Percentiles rank a stretch among this genome's conserved stretches.
Conservation (phyloP, 2,329 filamentous ascomycete genomes). For the Aspergillus vadensis region DNA sequence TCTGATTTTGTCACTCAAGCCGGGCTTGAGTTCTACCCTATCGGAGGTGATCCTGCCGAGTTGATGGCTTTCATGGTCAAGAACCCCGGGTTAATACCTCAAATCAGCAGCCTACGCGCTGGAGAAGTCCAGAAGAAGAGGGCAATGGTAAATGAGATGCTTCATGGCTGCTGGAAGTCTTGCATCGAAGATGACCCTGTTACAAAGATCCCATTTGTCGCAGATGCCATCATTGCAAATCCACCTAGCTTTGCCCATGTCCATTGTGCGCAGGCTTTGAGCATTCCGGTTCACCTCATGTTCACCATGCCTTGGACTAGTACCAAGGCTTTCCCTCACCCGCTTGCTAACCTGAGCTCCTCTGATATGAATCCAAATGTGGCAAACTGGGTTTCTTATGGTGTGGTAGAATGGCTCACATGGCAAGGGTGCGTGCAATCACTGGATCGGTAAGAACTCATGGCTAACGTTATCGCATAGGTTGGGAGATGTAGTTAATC, state of each 20-base stretch:
- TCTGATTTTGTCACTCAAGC: constrained; percentile 55
- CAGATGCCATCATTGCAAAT: constrained; percentile 58
- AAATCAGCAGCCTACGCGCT: constrained; percentile 38
- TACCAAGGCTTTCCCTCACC: constrained; percentile 52
- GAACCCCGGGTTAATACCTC: constrained; percentile 49
- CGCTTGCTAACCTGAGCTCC: constrained; percentile 51
- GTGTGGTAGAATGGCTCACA: constrained; percentile 51
- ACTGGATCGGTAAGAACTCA: background rate
- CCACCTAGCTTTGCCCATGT: constrained; percentile 57
- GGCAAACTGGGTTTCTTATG: constrained; percentile 51
- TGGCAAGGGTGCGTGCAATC: constrained; percentile 49
- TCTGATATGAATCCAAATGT: constrained; percentile 35
- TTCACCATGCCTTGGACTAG: constrained; percentile 57
- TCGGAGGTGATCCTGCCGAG: constrained; percentile 59
- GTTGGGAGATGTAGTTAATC: constrained; percentile 51
- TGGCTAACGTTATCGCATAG: constrained; percentile 17
- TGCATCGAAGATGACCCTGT: constrained; percentile 39
- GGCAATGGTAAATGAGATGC: constrained; percentile 39
- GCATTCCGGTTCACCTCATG: constrained; percentile 55
- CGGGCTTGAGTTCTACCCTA: constrained; percentile 60
- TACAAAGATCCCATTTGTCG: constrained; percentile 50
- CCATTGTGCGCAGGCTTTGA: constrained; percentile 54
- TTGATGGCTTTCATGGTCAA: constrained; percentile 57
- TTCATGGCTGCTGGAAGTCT: constrained; percentile 44
- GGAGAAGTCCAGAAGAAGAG: constrained; percentile 38